Percentiles rank a stretch among this genome's conserved stretches.
Conservation (phyloP, 2,329 filamentous ascomycete genomes). For the Colletotrichum salicis region DNA sequence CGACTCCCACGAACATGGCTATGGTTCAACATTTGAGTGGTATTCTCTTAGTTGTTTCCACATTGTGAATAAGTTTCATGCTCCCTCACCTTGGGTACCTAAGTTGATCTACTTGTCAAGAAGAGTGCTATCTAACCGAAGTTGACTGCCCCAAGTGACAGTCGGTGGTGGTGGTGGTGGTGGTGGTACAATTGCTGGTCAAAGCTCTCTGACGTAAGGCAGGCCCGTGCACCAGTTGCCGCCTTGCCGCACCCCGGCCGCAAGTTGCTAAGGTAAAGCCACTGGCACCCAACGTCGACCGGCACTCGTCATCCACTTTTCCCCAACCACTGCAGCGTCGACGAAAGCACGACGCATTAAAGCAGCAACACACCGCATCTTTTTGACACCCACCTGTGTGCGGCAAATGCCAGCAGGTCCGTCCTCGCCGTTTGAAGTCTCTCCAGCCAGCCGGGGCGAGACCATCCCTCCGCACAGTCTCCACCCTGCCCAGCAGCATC, state of each 20-base stretch:
- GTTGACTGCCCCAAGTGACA: too few species aligned
- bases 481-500: conserved; percentile 38
- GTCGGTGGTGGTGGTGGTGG: too few species aligned
- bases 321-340: conserved; percentile 4
- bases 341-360: conserved; percentile 25
- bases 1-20: neutral
- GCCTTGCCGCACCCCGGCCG: conserved; percentile 14
- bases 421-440: conserved; percentile 20
- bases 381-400: neutral
- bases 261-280: neutral
- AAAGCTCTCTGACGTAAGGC: neutral
- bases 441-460: conserved; percentile 11
- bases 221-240: conserved; percentile 26
- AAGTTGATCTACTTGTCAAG: neutral
- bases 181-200: neutral
- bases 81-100: neutral
- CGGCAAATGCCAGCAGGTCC: conserved; percentile 11
- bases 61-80: neutral
- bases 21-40: neutral
- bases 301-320: conserved; percentile 13
- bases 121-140: neutral
- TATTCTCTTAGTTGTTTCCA: too few species aligned
- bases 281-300: neutral
- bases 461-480: conserved; percentile 19
- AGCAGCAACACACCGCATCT: conserved; percentile 33